phyloP scores from a whole-genome alignment of 2,329 filamentous ascomycete species.

The Aspergillus hiratsukae region DNA sequence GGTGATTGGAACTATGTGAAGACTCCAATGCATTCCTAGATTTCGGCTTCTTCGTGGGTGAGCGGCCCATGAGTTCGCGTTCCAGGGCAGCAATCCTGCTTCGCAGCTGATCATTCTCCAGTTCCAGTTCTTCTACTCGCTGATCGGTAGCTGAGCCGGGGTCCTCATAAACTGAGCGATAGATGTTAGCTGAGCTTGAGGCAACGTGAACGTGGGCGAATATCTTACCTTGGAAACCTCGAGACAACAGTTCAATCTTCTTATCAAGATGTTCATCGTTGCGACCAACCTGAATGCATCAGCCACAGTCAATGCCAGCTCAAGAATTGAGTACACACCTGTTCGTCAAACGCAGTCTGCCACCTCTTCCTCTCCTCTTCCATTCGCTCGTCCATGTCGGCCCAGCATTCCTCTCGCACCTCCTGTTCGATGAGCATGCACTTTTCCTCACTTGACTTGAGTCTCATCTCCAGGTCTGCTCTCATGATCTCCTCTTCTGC shows the following conservation, averaged over 20 bases:
- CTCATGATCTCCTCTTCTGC: constrained; percentile 67
- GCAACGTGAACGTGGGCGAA: neutral
- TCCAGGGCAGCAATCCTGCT: constrained; percentile 62
- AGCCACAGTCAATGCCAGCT: constrained; percentile 4
- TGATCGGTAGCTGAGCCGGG: constrained; percentile 52
- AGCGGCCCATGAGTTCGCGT: constrained; percentile 60
- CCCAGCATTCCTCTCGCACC: constrained; percentile 82
- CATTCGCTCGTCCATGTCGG: constrained; percentile 76
- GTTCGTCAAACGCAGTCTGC: constrained; percentile 71
- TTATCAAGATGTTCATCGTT: constrained; percentile 81
- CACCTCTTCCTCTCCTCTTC: constrained; percentile 73
- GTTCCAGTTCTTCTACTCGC: constrained; percentile 59
- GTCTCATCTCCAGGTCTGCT: constrained; percentile 66
- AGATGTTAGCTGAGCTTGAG: constrained; percentile 14
- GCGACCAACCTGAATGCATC: constrained; percentile 51
- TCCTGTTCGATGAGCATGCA: constrained; percentile 75
- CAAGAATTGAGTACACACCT: constrained; percentile 44
- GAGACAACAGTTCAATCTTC: constrained; percentile 72
- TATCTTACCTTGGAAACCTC: constrained; percentile 46
- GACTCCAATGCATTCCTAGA: constrained; percentile 26
- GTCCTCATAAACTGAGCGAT: constrained; percentile 42
- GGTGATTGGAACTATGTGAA: constrained; percentile 25
- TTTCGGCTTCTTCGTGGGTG: constrained; percentile 55
- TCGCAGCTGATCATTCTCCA: constrained; percentile 66
- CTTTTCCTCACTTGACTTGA: constrained; percentile 59